Percentiles rank a stretch among this genome's conserved stretches.
These are phyloP conservation scores for Penicillium riverlandense DNA, from an alignment of 495 filamentous ascomycete genomes.

Conservation along the genomic window DNA sequence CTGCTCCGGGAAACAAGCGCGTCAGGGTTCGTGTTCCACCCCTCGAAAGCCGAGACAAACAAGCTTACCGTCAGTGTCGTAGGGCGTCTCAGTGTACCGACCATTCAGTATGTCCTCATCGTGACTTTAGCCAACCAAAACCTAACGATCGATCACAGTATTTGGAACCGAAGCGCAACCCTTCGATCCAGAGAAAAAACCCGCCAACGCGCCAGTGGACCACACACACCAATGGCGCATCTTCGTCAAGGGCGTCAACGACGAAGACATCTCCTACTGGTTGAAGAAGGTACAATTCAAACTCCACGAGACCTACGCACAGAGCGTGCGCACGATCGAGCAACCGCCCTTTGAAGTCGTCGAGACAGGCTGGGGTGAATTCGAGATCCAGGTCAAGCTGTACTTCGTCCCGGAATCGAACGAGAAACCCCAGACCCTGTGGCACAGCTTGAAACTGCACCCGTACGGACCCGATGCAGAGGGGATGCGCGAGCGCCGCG, in stretches of 20 bases:
- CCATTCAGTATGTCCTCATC: slow-evolving; percentile 52
- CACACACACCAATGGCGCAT: slow-evolving; percentile 96
- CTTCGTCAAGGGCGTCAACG: slow-evolving; percentile 79
- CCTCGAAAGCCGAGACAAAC: background rate
- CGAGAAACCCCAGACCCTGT: slow-evolving; percentile 88
- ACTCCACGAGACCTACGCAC: slow-evolving; percentile 88
- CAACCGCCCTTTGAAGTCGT: slow-evolving; percentile 74
- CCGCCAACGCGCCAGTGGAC: slow-evolving; percentile 53
- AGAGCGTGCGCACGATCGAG: slow-evolving; percentile 72
- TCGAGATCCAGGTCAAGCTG: slow-evolving; percentile 87
- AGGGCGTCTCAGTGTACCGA: slow-evolving; percentile 68
- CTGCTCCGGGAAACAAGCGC: slow-evolving; percentile 49
- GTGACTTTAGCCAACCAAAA: background rate
- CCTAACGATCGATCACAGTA: slow-evolving; percentile 36
- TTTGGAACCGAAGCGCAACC: slow-evolving; percentile 71
- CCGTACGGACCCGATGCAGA: slow-evolving; percentile 80
- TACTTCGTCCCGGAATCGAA: slow-evolving; percentile 78
- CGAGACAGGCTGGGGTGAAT: slow-evolving; percentile 97
- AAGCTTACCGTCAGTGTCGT: slow-evolving; percentile 10
- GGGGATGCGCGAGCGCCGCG: slow-evolving; percentile 56
- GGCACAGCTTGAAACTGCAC: slow-evolving; percentile 85
- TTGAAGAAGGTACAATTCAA: slow-evolving; percentile 97
- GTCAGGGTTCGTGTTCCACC: slow-evolving; percentile 39
- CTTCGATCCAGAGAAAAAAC: slow-evolving; percentile 65
- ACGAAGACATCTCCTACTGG: slow-evolving; percentile 88